Conservation (phyloP, 2,329 filamentous ascomycete species). For the Phialophora tarda region DNA sequence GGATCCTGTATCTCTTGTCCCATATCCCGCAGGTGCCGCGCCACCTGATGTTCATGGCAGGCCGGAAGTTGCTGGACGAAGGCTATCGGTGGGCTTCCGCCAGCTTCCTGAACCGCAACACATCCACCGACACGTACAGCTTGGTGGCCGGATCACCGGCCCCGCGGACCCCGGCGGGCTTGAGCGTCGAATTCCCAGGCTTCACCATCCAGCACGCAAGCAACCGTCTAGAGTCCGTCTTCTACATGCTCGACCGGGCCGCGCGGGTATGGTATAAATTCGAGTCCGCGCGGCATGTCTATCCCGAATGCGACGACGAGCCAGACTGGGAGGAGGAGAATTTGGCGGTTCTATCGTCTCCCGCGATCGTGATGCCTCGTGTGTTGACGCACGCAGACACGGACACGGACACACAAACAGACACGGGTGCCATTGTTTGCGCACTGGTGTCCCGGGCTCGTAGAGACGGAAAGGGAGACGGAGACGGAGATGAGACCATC, state of each 20-base stretch:
- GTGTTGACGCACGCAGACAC: background rate
- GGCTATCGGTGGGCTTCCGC: slow-evolving; percentile 1
- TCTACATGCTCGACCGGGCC: background rate
- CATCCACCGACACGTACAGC: background rate
- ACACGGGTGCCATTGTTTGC: background rate
- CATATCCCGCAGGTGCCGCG: background rate
- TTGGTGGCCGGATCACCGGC: background rate
- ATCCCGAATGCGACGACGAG: slow-evolving; percentile 9
- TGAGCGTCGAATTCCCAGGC: too few relatives aligned
- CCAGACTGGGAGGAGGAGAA: background rate
- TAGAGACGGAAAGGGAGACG: background rate
- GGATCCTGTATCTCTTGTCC: background rate
- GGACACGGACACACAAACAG: background rate
- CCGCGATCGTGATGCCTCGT: background rate
- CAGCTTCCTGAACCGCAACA: slow-evolving; percentile 6
- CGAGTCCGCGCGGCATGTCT: slow-evolving; percentile 2
- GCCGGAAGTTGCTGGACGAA: background rate
- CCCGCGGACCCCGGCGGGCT: too few relatives aligned
- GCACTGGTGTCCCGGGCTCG: background rate
- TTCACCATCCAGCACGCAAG: too few relatives aligned
- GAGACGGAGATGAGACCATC: background rate
- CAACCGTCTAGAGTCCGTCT: too few relatives aligned
- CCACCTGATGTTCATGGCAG: background rate
- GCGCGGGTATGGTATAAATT: background rate
- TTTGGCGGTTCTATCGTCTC: background rate